A percentile compares a stretch with the other conserved stretches of the same genome.
phyloP scores from a whole-genome alignment of 768 basidiomycete species.

The Gelatoporia subvermispora region DNA sequence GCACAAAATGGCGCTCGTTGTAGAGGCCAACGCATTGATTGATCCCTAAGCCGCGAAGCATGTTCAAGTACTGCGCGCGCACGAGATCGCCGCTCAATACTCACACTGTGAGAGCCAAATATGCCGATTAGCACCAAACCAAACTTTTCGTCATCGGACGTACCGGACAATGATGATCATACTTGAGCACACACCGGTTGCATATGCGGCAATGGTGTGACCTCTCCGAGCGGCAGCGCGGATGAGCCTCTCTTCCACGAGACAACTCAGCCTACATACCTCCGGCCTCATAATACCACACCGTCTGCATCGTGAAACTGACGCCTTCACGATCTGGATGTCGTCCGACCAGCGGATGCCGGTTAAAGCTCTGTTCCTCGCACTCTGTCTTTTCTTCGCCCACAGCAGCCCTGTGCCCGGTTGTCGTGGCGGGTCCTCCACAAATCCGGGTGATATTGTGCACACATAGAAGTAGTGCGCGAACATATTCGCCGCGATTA shows the following conservation, averaged over 20 bases:
- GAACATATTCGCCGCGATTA: slow-evolving; percentile 73
- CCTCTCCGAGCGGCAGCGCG: slow-evolving; percentile 46
- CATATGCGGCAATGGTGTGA: slow-evolving; percentile 93
- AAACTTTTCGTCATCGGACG: slow-evolving; percentile 28
- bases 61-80: background rate
- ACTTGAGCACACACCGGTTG: slow-evolving; percentile 84
- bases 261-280: slow-evolving; percentile 38
- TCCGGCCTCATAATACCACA: slow-evolving; percentile 73
- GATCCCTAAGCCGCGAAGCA: slow-evolving; percentile 55
- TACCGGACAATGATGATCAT: slow-evolving; percentile 89
- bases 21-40: slow-evolving; percentile 96
- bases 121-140: background rate
- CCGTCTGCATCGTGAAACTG: slow-evolving; percentile 57
- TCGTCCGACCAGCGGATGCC: slow-evolving; percentile 49
- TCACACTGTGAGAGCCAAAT: slow-evolving; percentile 23
- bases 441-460: slow-evolving; percentile 75
- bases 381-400: slow-evolving; percentile 40
- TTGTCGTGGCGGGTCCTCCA: slow-evolving; percentile 49
- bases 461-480: slow-evolving; percentile 85
- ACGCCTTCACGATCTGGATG: slow-evolving; percentile 48
- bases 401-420: slow-evolving; percentile 46
- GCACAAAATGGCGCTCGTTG: slow-evolving; percentile 92
- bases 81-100: slow-evolving; percentile 3
- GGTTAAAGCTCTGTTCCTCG: slow-evolving; percentile 25
- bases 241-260: slow-evolving; percentile 3